Conservation (phyloP, 768 basidiomycete genomes). For the Trametopsis cervina region DNA sequence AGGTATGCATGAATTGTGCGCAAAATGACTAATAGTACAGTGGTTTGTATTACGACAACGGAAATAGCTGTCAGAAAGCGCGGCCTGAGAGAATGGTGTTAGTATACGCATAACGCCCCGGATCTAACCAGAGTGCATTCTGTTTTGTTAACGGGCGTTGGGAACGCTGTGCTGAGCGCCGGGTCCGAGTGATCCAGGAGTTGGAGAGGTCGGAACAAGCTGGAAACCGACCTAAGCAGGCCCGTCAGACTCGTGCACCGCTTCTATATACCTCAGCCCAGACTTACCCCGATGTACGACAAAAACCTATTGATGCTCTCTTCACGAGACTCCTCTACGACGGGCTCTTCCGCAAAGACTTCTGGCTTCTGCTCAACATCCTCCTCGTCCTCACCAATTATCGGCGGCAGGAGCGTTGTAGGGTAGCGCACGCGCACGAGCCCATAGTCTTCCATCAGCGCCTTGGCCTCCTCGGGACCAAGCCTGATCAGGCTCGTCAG, state of each 20-base stretch:
- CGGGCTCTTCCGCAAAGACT: neutral
- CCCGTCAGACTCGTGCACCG: neutral
- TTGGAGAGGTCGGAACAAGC: too few species aligned
- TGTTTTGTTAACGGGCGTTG: too few species aligned
- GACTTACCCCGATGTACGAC: slow-evolving; percentile 10
- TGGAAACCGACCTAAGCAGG: slow-evolving; percentile 6
- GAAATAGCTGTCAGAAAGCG: too few species aligned
- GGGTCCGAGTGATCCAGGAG: too few species aligned
- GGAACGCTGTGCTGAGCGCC: too few species aligned
- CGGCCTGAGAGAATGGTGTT: too few species aligned
- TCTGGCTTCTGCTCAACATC: neutral
- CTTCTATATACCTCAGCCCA: neutral
- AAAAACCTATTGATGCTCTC: slow-evolving; percentile 10
- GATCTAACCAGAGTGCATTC: too few species aligned
- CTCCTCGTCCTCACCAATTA: too few species aligned
- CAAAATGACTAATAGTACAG: too few species aligned
- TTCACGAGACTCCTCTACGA: slow-evolving; percentile 5
- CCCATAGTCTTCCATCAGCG: slow-evolving; percentile 39
- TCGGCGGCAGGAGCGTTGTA: neutral
- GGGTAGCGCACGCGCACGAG: slow-evolving; percentile 22
- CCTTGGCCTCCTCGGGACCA: slow-evolving; percentile 31
- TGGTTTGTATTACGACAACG: too few species aligned
- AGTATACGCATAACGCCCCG: too few species aligned
- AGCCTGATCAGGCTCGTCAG: slow-evolving; percentile 39
- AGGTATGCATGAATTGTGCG: too few species aligned